Evolutionary conservation across 164 flowering plant genomes (phyloP), one percentile per base, ranked within the genome.

Genomic region (Vitis amurensis): DNA sequence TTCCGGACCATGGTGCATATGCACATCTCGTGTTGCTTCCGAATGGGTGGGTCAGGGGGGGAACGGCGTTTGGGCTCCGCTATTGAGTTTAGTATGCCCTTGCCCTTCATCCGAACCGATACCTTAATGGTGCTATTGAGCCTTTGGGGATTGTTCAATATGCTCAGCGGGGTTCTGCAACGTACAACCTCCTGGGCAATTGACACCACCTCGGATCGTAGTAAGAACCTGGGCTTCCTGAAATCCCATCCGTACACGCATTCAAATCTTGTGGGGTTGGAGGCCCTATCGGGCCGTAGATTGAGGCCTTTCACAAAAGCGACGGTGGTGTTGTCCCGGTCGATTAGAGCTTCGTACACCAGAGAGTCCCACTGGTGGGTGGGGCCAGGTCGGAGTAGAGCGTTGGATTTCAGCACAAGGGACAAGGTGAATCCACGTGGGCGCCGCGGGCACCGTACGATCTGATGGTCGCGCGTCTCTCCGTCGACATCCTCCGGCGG

Each of bases 1-100:
- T 93, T 91, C 12, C 96, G 75, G 31, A 86, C 17, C 98, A 93
- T 90, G 4, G 96, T 90, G 73, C 98, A 93, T 1, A 85, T 48
- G 55, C 98, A 91, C 81, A 89, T 77, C 55, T 78, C 71, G 37
- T 85, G 77, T 9, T 59, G 58, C 53, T 81, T 83, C 10, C 55
- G 15, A 19, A 8, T n/a, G 0, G 19, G 15, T 27, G 69, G 31
- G 57, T 63, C 63, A 12, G 68, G 59, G 48, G 50, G 63, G 11
- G 70, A 56, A 16, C 60, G 68, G 29, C 8, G 55, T 12, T 49
- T 74, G 30, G 83, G 86, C 8, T 77, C 87, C 68, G 96, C 97
- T 1, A 88, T 48, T 0, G 93, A 84, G 14, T 59, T 63, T 0
- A 88, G 13, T 2, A 65, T 61, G 16, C 74, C 68, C n/a, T 73